Conservation (phyloP, 202 grass and related monocot species). For the Dendrocalamus latiflorus region DNA sequence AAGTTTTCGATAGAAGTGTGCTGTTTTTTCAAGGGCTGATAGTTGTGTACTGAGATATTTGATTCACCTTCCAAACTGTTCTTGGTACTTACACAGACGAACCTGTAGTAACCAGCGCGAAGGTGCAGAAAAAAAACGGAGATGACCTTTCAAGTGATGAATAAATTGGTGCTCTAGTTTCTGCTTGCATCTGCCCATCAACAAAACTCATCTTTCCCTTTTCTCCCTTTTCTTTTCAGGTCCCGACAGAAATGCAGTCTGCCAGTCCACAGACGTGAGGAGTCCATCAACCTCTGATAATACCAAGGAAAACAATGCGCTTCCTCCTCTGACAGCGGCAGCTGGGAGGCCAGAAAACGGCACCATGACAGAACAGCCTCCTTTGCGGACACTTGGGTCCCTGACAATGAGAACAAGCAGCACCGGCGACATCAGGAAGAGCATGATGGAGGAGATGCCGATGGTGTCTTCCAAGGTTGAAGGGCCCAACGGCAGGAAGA, state of each 20-base stretch:
- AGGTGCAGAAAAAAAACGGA: not conserved
- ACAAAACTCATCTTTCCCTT: not conserved
- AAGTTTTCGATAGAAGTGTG: not conserved
- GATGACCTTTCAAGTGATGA: not conserved
- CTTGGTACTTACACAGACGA: not conserved
- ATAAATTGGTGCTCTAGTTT: not conserved
- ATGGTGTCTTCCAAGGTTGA: conserved; percentile 74
- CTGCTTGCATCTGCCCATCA: not conserved
- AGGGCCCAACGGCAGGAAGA: conserved; percentile 53
- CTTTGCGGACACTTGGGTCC: conserved; percentile 36
- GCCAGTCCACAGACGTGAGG: not conserved
- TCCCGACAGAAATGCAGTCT: not conserved
- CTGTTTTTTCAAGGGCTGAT: not conserved
- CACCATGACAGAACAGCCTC: not conserved
- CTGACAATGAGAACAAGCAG: conserved; percentile 43
- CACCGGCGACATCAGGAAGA: conserved; percentile 44
- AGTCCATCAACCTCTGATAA: conserved; percentile 32
- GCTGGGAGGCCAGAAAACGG: conserved; percentile 17
- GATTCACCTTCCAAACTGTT: not conserved
- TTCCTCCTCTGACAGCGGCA: not conserved
- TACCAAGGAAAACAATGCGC: conserved; percentile 25
- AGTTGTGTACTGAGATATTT: not conserved
- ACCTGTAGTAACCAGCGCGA: not conserved
- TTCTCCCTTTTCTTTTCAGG: conserved; percentile 29
- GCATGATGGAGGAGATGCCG: conserved; percentile 86